These are phyloP conservation scores for Lentinula raphanica DNA, from an alignment of 768 basidiomycete species.

Conservation along the genomic window DNA sequence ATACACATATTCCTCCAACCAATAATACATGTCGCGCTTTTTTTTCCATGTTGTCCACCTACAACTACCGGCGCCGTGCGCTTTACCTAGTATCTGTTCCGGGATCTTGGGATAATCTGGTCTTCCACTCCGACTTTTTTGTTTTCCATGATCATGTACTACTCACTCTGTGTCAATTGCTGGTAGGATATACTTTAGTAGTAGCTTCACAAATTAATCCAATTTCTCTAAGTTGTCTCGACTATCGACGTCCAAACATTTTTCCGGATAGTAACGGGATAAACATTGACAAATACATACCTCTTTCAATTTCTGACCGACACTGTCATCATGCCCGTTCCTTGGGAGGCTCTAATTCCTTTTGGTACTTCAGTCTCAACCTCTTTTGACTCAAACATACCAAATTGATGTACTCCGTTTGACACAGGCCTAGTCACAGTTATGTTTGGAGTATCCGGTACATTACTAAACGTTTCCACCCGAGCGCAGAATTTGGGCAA, in stretches of 20 bases:
- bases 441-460: slow-evolving; percentile 90
- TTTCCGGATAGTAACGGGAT: too few relatives aligned
- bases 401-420: neutral
- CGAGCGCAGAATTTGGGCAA: slow-evolving; percentile 87
- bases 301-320: neutral
- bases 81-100: too few relatives aligned
- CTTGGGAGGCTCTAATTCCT: slow-evolving; percentile 96
- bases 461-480: slow-evolving; percentile 74
- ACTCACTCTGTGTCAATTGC: too few relatives aligned
- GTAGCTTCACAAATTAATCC: too few relatives aligned
- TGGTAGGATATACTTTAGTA: too few relatives aligned
- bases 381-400: neutral
- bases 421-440: slow-evolving; percentile 69
- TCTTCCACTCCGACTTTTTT: too few relatives aligned
- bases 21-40: neutral
- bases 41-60: too few relatives aligned
- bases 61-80: too few relatives aligned
- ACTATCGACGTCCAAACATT: too few relatives aligned
- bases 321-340: slow-evolving; percentile 76
- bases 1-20: neutral
- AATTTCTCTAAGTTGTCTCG: too few relatives aligned
- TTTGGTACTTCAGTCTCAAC: slow-evolving; percentile 53
- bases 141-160: too few relatives aligned
- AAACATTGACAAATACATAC: slow-evolving; percentile 4
- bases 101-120: too few relatives aligned